phyloP scores from a whole-genome alignment of 1,139 yeast species.

The Scheffersomyces illinoinensis region DNA sequence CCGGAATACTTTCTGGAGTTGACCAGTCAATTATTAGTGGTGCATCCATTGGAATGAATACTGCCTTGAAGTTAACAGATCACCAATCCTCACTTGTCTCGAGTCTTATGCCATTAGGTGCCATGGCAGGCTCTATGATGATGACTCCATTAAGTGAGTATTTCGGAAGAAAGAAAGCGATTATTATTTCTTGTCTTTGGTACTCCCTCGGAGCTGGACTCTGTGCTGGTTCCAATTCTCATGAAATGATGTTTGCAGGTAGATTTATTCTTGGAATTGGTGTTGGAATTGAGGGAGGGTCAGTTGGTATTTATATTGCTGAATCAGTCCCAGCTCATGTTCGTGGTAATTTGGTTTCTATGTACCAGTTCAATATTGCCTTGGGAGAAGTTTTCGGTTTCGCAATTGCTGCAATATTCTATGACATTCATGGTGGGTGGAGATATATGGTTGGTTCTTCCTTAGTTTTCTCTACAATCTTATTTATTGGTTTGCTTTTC shows the following conservation, averaged over 20 bases:
- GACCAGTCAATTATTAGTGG: conserved; percentile 61
- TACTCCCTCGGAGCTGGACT: conserved; percentile 57
- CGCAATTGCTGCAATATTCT: conserved; percentile 58
- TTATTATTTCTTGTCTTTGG: conserved; percentile 54
- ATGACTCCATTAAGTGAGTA: conserved; percentile 51
- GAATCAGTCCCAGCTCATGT: conserved; percentile 60
- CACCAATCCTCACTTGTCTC: conserved; percentile 47
- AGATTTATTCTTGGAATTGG: conserved; percentile 53
- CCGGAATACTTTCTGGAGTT: conserved; percentile 59
- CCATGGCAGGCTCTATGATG: conserved; percentile 50
- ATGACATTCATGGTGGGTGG: conserved; percentile 56
- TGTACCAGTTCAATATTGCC: conserved; percentile 59
- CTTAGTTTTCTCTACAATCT: conserved; percentile 52
- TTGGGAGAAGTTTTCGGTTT: conserved; percentile 60
- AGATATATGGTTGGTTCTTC: conserved; percentile 62
- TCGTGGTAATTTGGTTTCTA: conserved; percentile 58
- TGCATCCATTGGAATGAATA: conserved; percentile 53
- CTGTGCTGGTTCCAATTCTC: conserved; percentile 49
- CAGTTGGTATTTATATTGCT: conserved; percentile 58
- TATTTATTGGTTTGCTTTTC: conserved; percentile 48
- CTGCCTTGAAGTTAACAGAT: conserved; percentile 30
- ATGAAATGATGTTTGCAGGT: conserved; percentile 53
- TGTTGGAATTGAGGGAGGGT: conserved; percentile 62
- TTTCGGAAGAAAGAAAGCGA: conserved; percentile 53
- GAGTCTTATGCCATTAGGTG: conserved; percentile 63